Conservation (phyloP, 2,329 filamentous ascomycete species). For the Rhytidhysteron rufulum region DNA sequence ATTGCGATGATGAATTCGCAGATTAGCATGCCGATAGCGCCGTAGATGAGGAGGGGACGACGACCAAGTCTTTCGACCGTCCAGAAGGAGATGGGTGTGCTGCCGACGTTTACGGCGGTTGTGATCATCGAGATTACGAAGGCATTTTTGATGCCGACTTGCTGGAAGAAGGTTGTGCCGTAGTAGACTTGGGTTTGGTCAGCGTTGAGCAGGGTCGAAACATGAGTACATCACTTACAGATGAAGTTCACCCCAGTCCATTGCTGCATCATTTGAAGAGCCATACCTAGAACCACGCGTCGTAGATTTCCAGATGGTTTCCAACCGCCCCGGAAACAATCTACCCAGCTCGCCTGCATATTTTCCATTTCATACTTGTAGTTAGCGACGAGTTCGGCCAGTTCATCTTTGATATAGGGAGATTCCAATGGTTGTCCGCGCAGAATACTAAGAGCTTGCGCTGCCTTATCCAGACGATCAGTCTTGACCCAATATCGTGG, state of each 20-base stretch:
- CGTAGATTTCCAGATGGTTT: constrained; percentile 50
- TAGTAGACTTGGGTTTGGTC: constrained; percentile 31
- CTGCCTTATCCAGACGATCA: constrained; percentile 63
- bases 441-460: constrained; percentile 59
- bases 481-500: constrained; percentile 83
- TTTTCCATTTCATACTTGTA: constrained; percentile 67
- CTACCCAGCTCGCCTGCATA: constrained; percentile 62
- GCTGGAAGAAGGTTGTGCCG: constrained; percentile 79
- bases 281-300: constrained; percentile 45
- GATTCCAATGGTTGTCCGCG: constrained; percentile 72
- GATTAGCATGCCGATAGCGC: constrained; percentile 76
- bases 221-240: constrained; percentile 35
- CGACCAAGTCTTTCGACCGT: constrained; percentile 79
- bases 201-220: constrained; percentile 1
- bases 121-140: constrained; percentile 85
- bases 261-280: constrained; percentile 50
- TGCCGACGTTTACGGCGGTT: constrained; percentile 81
- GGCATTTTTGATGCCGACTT: constrained; percentile 68
- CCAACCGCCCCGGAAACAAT: constrained; percentile 58
- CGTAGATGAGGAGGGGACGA: constrained; percentile 72
- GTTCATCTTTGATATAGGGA: constrained; percentile 71
- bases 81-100: constrained; percentile 84
- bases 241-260: constrained; percentile 87
- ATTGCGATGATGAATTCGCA: constrained; percentile 87
- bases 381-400: constrained; percentile 85